A percentile compares a stretch with the other conserved stretches of the same genome.
Conservation (phyloP, 2,329 filamentous ascomycete genomes). For the Diaporthe vaccinii region DNA sequence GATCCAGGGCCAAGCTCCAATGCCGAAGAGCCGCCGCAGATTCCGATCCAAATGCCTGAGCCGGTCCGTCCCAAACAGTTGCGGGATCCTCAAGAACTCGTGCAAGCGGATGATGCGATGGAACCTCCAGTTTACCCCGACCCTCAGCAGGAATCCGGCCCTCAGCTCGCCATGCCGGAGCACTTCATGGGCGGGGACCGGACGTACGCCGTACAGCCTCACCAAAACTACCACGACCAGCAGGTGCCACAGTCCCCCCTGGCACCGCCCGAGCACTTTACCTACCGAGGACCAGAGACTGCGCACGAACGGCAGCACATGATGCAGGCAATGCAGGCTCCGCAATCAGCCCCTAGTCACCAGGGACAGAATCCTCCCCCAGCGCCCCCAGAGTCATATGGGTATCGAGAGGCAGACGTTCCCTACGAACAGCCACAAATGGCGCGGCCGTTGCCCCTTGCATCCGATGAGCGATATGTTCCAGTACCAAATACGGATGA, state of each 20-base stretch:
- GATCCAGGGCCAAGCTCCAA: not conserved
- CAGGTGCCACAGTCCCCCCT: slow-evolving; percentile 36
- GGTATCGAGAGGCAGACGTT: slow-evolving; percentile 32
- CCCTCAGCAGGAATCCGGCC: slow-evolving; percentile 35
- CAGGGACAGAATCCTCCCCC: not conserved
- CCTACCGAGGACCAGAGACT: slow-evolving; percentile 32
- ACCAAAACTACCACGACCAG: slow-evolving; percentile 34
- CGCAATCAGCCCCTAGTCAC: slow-evolving; percentile 27
- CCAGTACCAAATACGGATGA: slow-evolving; percentile 40
- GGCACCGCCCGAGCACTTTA: slow-evolving; percentile 36
- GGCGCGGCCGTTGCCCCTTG: slow-evolving; percentile 29
- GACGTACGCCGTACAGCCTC: slow-evolving; percentile 21
- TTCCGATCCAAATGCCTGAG: slow-evolving; percentile 41
- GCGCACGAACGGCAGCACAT: slow-evolving; percentile 38
- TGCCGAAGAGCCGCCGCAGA: slow-evolving; percentile 33
- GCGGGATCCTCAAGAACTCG: slow-evolving; percentile 39
- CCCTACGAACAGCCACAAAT: slow-evolving; percentile 32
- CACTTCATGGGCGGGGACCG: slow-evolving; percentile 35
- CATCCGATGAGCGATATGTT: slow-evolving; percentile 36
- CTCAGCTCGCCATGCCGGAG: slow-evolving; percentile 34
- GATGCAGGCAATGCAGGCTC: slow-evolving; percentile 39
- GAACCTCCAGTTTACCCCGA: slow-evolving; percentile 33
- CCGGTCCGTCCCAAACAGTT: slow-evolving; percentile 39
- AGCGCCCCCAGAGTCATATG: slow-evolving; percentile 20
- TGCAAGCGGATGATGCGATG: slow-evolving; percentile 22